A percentile compares a stretch with the other conserved stretches of the same genome.
Evolutionary conservation across 371 early-diverging fungal species (phyloP).

Genomic region (Nosema granulosis): DNA sequence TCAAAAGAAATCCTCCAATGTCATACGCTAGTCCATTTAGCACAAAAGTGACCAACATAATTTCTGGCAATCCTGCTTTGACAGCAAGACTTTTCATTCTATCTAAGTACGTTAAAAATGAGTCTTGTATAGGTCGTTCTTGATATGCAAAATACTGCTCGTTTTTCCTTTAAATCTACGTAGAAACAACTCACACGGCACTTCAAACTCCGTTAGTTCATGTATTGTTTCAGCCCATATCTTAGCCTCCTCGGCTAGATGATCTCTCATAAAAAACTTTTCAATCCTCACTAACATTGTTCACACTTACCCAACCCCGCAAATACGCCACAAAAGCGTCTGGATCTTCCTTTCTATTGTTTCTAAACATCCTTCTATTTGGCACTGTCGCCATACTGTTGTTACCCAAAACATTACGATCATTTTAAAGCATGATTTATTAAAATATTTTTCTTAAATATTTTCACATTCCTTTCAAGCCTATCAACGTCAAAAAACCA

Average conservation of each 20-base stretch:
- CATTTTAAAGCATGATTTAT: no score
- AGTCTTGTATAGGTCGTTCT: no score
- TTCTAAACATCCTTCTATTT: constrained; percentile 1
- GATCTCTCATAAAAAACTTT: background rate
- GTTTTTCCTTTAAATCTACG: background rate
- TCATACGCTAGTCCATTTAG: background rate
- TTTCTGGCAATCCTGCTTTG: background rate
- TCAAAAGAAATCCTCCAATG: background rate
- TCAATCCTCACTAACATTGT: background rate
- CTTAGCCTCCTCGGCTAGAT: background rate
- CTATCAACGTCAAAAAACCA: no score
- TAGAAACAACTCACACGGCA: background rate
- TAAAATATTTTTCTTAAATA: no score
- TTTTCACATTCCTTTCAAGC: no score
- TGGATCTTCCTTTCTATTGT: constrained; percentile 1
- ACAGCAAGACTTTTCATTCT: background rate
- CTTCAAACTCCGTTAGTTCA: background rate
- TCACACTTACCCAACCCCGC: background rate
- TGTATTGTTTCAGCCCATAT: background rate
- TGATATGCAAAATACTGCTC: background rate
- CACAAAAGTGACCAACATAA: background rate
- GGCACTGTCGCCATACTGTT: constrained; percentile 2
- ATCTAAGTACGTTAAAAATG: background rate
- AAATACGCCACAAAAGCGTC: constrained; percentile 2
- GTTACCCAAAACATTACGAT: no score